Evolutionary conservation across 2,329 filamentous ascomycete genomes (phyloP), one percentile per base, ranked within the genome.

Genomic region (Colletotrichum chrysophilum): DNA sequence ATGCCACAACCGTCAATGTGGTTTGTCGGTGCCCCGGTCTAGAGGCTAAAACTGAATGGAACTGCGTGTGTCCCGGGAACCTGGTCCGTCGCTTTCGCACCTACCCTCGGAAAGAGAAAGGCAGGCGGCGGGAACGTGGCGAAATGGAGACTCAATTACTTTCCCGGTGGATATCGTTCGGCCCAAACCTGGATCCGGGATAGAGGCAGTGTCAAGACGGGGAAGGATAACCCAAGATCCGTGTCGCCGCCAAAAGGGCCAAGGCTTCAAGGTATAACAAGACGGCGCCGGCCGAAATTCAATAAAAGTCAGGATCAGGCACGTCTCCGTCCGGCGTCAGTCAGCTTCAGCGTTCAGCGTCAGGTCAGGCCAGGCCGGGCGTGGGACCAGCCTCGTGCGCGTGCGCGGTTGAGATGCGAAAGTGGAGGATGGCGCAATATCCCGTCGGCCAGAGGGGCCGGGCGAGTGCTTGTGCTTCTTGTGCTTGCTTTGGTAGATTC

Each of bases 41-140:
- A 26, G 62, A 64, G 62, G 65, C 43, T 52, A 72, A 67, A 58
- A 52, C 28, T 34, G 34, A 62, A 70, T 55, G 55, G 61, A 66
- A 62, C 34, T 64, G 67, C 21, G 26, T 28, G n/a, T 48, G 43
- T 75, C 28, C 73, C 70, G 21, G 69, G 65, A 75, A 65, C 70
- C 69, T 60, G 58, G 64, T 52, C 67, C 9, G 48, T 48, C 64
- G 64, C 64, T 60, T 60, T 52, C 61, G 52, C 24, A 21, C 67
- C 9, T 21, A 21, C 67, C 9, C 55, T 48, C 16, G 69, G 32
- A 43, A 70, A 58, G 55, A 62, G 58, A 48, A 6, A 68, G 28
- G 43, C 56, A 30, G 52, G 6, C 61, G 38, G n/a, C n/a, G 43
- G n/a, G 14, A 24, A 62, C 38, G 70, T 56, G 70, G 70, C 58